Evolutionary conservation across 208 protist species (phyloP).

Genomic region (Trypanosomatidae sp.): DNA sequence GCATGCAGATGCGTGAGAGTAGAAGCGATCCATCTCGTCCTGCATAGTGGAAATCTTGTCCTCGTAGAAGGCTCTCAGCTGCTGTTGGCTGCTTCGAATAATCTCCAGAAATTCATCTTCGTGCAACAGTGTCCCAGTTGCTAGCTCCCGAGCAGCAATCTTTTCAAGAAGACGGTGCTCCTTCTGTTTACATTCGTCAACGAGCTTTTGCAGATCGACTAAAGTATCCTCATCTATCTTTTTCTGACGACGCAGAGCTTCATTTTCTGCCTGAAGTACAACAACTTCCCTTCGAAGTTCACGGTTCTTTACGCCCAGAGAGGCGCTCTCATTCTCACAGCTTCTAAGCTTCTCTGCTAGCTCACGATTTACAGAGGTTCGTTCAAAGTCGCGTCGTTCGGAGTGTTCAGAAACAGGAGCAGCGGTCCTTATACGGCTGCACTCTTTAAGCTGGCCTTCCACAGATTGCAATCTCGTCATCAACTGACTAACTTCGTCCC

Average conservation of each 20-base stretch:
- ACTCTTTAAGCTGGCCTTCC: not conserved
- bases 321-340: not conserved
- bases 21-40: constrained; percentile 17
- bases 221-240: constrained; percentile 16
- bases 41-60: constrained; percentile 21
- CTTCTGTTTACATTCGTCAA: constrained; percentile 1
- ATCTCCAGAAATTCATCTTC: constrained; percentile 20
- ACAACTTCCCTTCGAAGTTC: constrained; percentile 14
- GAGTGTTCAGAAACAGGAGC: not conserved
- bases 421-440: too few relatives aligned
- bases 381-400: not conserved
- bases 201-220: not conserved
- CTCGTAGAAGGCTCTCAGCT: constrained; percentile 16
- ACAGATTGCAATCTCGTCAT: not conserved
- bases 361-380: not conserved
- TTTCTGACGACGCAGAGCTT: constrained; percentile 13
- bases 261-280: constrained; percentile 19
- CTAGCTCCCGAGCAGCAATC: not conserved
- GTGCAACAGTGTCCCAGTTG: constrained; percentile 1
- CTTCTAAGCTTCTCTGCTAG: not conserved
- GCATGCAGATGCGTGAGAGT: constrained; percentile 11
- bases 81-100: constrained; percentile 15
- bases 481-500: not conserved
- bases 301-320: not conserved
- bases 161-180: constrained; percentile 9